phyloP scores from a whole-genome alignment of 441 rosid genomes.

The Erodium texanum region DNA sequence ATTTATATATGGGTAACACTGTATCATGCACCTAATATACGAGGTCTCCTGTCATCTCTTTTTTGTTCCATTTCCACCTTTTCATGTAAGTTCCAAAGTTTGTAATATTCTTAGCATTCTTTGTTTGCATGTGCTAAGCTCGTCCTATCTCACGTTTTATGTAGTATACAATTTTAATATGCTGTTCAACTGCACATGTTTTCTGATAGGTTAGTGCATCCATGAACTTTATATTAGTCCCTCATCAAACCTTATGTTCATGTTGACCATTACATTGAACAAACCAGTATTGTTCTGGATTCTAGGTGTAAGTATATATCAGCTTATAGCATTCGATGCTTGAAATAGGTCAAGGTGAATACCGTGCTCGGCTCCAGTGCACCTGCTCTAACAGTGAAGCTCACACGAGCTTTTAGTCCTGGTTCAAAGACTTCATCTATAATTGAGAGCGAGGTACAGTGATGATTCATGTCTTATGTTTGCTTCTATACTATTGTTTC shows the following conservation, averaged over 20 bases:
- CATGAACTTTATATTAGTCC: neutral
- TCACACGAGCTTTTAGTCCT: slow-evolving; percentile 41
- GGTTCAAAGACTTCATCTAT: slow-evolving; percentile 44
- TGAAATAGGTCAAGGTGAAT: slow-evolving; percentile 63
- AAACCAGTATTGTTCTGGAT: neutral
- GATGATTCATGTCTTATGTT: neutral
- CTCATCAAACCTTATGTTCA: neutral
- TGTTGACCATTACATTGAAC: neutral
- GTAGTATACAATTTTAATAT: neutral
- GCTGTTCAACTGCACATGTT: neutral
- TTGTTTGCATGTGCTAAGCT: neutral
- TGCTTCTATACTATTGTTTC: slow-evolving; percentile 11
- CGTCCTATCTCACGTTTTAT: neutral
- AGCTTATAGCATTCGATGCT: slow-evolving; percentile 5
- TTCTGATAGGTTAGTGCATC: neutral
- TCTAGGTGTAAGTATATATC: neutral
- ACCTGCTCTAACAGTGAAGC: slow-evolving; percentile 72
- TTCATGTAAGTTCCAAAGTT: neutral
- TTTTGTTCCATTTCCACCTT: neutral
- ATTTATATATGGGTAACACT: neutral
- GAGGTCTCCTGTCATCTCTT: neutral
- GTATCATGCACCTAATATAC: neutral
- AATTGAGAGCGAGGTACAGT: slow-evolving; percentile 55
- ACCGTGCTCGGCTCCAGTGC: slow-evolving; percentile 75
- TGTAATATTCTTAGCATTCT: neutral